Percentiles rank a stretch among this genome's conserved stretches.
Evolutionary conservation across 495 filamentous ascomycete species (phyloP).

Genomic region (Penicillium diatomitis): DNA sequence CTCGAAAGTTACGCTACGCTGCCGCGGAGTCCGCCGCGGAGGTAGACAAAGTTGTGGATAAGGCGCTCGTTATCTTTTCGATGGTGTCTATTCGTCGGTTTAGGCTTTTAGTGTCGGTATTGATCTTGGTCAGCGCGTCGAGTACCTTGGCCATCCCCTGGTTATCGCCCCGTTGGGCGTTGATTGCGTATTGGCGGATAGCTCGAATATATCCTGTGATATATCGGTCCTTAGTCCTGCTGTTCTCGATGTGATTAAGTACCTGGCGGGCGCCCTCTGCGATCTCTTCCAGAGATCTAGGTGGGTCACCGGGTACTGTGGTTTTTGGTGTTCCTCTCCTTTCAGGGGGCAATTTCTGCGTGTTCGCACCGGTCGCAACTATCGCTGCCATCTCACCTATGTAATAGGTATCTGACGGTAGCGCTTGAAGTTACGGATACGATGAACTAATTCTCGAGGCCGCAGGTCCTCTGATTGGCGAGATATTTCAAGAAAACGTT

Average conservation of each 20-base stretch:
- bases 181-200: conserved; percentile 10
- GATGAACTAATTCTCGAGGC: no score
- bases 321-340: not conserved
- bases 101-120: conserved; percentile 7
- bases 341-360: not conserved
- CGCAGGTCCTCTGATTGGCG: not conserved
- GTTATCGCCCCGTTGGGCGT: conserved; percentile 12
- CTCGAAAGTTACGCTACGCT: conserved; percentile 6
- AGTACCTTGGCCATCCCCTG: conserved; percentile 12
- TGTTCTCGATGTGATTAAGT: no score
- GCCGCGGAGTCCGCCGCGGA: conserved; percentile 5
- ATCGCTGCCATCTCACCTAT: not conserved
- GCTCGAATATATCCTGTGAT: conserved; percentile 9
- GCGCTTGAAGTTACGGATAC: not conserved
- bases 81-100: conserved; percentile 10
- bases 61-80: conserved; percentile 5
- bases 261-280: not conserved
- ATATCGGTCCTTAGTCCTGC: conserved; percentile 7
- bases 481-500: not conserved
- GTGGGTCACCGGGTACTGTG: not conserved
- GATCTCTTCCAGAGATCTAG: not conserved
- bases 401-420: not conserved
- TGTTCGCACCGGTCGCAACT: not conserved
- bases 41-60: conserved; percentile 7
- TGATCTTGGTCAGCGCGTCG: no score